Evolutionary conservation across 345 rosid species (phyloP).

Genomic region (Laguncularia racemosa): DNA sequence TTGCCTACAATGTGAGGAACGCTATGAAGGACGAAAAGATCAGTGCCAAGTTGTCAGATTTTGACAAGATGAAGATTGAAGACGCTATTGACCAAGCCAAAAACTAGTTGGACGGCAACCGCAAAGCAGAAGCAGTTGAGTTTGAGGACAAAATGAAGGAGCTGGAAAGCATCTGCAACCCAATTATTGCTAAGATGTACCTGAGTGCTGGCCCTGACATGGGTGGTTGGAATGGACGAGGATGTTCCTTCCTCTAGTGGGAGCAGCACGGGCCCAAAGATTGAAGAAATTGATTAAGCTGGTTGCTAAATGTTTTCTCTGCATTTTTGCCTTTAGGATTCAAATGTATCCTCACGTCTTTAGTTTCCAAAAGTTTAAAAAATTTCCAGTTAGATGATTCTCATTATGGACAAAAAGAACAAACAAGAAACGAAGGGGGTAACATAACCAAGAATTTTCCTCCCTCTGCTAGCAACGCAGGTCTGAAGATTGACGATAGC

Average conservation of each 20-base stretch:
- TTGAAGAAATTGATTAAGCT: slow-evolving; percentile 47
- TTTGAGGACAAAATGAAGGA: slow-evolving; percentile 9
- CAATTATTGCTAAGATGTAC: slow-evolving; percentile 14
- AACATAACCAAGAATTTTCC: too few relatives aligned
- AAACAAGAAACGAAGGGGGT: too few relatives aligned
- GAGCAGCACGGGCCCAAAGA: slow-evolving; percentile 49
- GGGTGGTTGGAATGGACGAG: slow-evolving; percentile 42
- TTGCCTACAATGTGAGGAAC: slow-evolving; percentile 10
- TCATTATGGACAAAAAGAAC: too few relatives aligned
- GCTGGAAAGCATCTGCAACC: slow-evolving; percentile 9
- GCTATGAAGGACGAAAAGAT: slow-evolving; percentile 9
- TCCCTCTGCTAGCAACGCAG: too few relatives aligned
- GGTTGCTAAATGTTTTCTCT: background rate
- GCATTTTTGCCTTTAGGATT: background rate
- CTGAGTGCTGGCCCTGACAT: slow-evolving; percentile 12
- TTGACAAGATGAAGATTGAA: slow-evolving; percentile 8
- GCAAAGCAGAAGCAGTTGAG: background rate
- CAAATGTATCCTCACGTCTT: too few relatives aligned
- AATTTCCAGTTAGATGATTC: too few relatives aligned
- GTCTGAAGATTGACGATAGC: too few relatives aligned
- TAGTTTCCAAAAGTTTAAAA: too few relatives aligned
- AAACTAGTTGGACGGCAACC: slow-evolving; percentile 6
- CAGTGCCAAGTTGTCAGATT: slow-evolving; percentile 1
- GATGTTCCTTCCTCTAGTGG: slow-evolving; percentile 39
- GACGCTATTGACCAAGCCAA: slow-evolving; percentile 3